Base-by-base conservation (phyloP, 768 basidiomycete species). In the Agrocybe chaxingu region DNA sequence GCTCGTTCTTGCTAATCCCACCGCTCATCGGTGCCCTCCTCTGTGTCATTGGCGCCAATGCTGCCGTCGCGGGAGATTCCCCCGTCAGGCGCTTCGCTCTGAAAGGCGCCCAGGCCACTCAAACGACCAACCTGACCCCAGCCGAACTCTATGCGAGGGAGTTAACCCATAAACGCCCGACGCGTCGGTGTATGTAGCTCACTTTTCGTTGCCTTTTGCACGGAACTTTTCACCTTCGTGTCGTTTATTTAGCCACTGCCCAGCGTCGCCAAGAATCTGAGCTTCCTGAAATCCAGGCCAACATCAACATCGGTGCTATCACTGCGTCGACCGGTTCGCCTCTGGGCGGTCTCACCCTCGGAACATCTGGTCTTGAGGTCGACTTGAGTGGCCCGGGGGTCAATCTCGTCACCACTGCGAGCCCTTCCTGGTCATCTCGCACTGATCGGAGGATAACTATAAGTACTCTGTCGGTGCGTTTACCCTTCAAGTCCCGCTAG, bases 181-280 rank as follows among this genome's bases (percentile, higher is more conserved):
- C 48, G 11, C 40, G 48, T 18, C 7, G 48, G 44, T 32, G 48
- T 50, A n/a, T 24, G 24, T 24, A 50, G 48, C n/a, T 33, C 13
- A 41, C 4, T 6, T 30, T 13, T 41, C 8, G 24, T 9, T 4
- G 18, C 4, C n/a, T 1, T 12, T 8, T 47, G 16, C 19, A 18
- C 24, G 47, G 7, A 24, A 29, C 3, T 10, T 8, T 16, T 7
- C 7, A n/a, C 12, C 38, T 24, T 24, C 5, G 24, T 37, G 2
- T 34, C 13, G n/a, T 24, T 4, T 32, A n/a, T 18, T 12, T 37
- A 37, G 48, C 32, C 32, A 50, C 48, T 31, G 48, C 48, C 13
- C 41, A 50, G 8, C 41, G 41, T n/a, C 48, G 41, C 24, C 48
- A 50, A 43, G 48, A 11, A 8, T 50, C 48, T 13, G 32, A 3